phyloP scores from a whole-genome alignment of 1,139 yeast genomes.

The Blastobotrys proliferans region DNA sequence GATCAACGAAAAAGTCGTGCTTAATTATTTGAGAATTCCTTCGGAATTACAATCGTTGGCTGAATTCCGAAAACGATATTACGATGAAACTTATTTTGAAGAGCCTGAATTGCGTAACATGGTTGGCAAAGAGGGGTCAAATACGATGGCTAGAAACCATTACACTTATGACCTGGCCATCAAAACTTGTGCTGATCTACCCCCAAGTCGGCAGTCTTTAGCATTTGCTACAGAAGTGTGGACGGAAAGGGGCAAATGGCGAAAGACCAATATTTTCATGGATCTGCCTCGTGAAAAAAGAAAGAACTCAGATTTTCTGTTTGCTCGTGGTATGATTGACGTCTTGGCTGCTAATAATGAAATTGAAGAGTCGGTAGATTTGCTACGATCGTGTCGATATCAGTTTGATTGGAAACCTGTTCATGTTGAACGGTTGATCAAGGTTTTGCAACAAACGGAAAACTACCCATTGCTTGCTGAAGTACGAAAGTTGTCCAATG shows the following conservation, averaged over 20 bases:
- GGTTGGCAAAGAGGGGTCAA: neutral
- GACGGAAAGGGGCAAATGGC: constrained; percentile 71
- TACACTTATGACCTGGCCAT: constrained; percentile 59
- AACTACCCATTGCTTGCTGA: constrained; percentile 28
- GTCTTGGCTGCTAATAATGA: constrained; percentile 50
- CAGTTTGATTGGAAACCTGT: constrained; percentile 63
- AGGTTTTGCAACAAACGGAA: constrained; percentile 39
- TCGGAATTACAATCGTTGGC: constrained; percentile 44
- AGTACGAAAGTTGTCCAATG: constrained; percentile 8
- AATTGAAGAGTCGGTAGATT: constrained; percentile 64
- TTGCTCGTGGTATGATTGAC: constrained; percentile 62
- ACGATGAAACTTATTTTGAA: constrained; percentile 43
- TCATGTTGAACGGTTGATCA: constrained; percentile 27
- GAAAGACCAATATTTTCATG: constrained; percentile 51
- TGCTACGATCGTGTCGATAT: constrained; percentile 61
- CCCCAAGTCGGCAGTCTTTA: constrained; percentile 40
- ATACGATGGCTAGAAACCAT: constrained; percentile 43
- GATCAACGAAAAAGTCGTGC: constrained; percentile 43
- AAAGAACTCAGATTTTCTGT: constrained; percentile 55
- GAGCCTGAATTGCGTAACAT: neutral
- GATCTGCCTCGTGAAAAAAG: constrained; percentile 41
- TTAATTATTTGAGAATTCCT: constrained; percentile 54
- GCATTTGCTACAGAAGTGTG: constrained; percentile 63
- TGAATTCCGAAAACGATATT: constrained; percentile 51
- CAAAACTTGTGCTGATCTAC: constrained; percentile 53